Base-by-base conservation (phyloP, 2,329 filamentous ascomycete genomes). In the Xylaria sp. region DNA sequence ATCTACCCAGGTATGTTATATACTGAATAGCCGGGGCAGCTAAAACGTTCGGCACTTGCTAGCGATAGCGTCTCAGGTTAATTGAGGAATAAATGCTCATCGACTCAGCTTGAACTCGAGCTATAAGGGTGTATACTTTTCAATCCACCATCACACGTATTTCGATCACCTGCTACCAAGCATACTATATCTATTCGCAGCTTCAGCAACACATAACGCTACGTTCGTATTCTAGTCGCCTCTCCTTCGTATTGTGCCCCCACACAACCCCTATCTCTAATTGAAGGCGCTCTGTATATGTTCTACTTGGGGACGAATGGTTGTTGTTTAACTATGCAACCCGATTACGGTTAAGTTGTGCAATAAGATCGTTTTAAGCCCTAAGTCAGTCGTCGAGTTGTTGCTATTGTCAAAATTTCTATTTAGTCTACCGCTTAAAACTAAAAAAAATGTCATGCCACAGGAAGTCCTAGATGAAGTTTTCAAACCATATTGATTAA, bases 191-290 rank as follows among this genome's bases (percentile, higher is more conserved):
- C 15, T 46, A n/a, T 46, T 46, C 41, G 18, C 15, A n/a, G 7
- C 18, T 46, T 18, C 41, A 46, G 15, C 15, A 18, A n/a, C 41
- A 15, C 41, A 54, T 48, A 62, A 18, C 58, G 49, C 51, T 23
- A 62, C 36, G 3, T 18, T 55, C 60, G 43, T 62, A 62, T 56
- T 28, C 12, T 49, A n/a, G 5, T n/a, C 48, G 41, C 31, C 28
- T 61, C n/a, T 20, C 25, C 13, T 18, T 36, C 8, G 31, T 56
- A n/a, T 18, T 39, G 12, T 31, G 15, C 25, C n/a, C 25, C 7
- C 51, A 54, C 18, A 39, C 54, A 43, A 33, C 54, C 54, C 41
- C 54, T 28, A 20, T 33, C 33, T 25, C n/a, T 18, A 25, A 20
- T 18, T 18, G 10, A 39, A 9, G 23, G 28, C 46, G 13, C 58